Percentiles rank a stretch among this genome's conserved stretches.
phyloP scores from a whole-genome alignment of 495 filamentous ascomycete species.

The Aspergillus hancockii region DNA sequence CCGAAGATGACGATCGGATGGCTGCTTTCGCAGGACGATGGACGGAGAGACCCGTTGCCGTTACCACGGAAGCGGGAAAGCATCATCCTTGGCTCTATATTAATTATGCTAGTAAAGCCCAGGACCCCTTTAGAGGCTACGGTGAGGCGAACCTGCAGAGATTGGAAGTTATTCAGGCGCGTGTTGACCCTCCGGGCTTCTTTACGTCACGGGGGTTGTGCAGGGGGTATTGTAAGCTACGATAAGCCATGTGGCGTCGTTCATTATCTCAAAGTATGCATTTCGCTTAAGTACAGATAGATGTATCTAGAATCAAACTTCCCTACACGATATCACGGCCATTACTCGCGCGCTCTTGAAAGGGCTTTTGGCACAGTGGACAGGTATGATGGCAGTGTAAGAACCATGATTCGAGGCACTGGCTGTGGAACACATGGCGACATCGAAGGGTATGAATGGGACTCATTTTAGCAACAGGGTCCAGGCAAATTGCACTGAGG shows the following conservation, averaged over 20 bases:
- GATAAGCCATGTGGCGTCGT: background rate
- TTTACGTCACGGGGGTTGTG: constrained; percentile 8
- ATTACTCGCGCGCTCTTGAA: background rate
- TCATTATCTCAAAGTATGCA: background rate
- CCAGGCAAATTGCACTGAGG: background rate
- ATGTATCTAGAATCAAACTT: background rate
- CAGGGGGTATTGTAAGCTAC: constrained; percentile 11
- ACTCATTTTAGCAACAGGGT: background rate
- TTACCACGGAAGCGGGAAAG: constrained; percentile 5
- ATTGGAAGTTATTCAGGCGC: background rate
- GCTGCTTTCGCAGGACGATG: constrained; percentile 4
- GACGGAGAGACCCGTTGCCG: background rate
- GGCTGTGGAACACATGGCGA: background rate
- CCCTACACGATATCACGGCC: background rate
- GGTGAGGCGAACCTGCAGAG: constrained; percentile 24
- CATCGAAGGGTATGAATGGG: background rate
- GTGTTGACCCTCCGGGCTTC: constrained; percentile 3
- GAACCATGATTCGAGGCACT: background rate
- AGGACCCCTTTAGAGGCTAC: constrained; percentile 35
- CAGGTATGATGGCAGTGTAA: background rate
- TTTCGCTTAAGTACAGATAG: background rate
- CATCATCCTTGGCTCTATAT: constrained; percentile 16
- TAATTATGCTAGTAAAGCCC: constrained; percentile 29
- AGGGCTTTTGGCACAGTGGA: background rate
- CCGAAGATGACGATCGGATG: constrained; percentile 25